These are phyloP conservation scores for Emergomyces africanus DNA, from an alignment of 2,329 filamentous ascomycete genomes.

Conservation along the genomic window DNA sequence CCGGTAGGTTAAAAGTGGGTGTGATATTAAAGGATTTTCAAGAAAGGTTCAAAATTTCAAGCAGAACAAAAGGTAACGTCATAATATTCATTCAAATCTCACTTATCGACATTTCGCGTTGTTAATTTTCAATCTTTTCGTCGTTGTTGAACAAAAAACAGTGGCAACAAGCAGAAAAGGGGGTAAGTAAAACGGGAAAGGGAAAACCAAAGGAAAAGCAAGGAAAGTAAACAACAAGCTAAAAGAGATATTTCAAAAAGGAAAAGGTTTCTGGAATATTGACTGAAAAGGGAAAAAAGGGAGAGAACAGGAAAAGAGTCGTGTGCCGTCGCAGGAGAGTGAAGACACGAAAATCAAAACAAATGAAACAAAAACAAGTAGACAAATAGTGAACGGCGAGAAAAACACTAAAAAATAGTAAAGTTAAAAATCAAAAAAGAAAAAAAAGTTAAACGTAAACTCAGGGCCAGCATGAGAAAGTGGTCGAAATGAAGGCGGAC, in stretches of 20 bases:
- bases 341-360: slow-evolving; percentile 1
- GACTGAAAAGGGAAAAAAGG: not conserved
- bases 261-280: not conserved
- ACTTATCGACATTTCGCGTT: not conserved
- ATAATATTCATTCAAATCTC: slow-evolving; percentile 2
- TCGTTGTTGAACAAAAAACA: slow-evolving; percentile 2
- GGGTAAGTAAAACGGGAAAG: slow-evolving; percentile 2
- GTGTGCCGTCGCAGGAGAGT: not conserved
- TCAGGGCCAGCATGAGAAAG: slow-evolving; percentile 4
- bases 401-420: slow-evolving; percentile 8
- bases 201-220: slow-evolving; percentile 5
- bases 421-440: no score
- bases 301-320: slow-evolving; percentile 1
- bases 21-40: not conserved
- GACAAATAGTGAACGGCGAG: slow-evolving; percentile 9
- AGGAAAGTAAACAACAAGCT: not conserved
- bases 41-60: not conserved
- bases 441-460: slow-evolving; percentile 2
- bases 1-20: not conserved
- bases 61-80: not conserved
- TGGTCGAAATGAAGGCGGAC: slow-evolving; percentile 5
- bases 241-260: slow-evolving; percentile 3
- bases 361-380: slow-evolving; percentile 8
- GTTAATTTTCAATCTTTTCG: slow-evolving; percentile 7
- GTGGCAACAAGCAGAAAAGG: not conserved